Base-by-base conservation (phyloP, 2,329 filamentous ascomycete genomes). In the Colletotrichum australisinense region DNA sequence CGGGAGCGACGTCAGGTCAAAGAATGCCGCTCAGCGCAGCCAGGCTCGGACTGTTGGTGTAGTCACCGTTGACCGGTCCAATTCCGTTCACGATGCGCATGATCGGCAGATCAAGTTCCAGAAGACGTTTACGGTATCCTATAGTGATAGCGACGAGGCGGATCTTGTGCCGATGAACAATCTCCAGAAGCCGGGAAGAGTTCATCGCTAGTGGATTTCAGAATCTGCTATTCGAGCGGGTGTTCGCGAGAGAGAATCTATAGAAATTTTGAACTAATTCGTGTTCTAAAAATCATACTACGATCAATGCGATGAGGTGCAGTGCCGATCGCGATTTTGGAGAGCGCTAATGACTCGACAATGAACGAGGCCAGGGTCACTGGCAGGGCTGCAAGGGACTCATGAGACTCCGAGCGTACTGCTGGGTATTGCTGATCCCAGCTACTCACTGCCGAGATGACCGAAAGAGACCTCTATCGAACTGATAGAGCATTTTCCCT, bases 71-170 rank as follows among this genome's bases (percentile, higher is more conserved):
- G 60, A 73, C 46, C 53, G 59, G 16, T 56, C 35, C 5, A 63
- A 53, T 5, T 56, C 64, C 3, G 65, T 69, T 6, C 46, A 52
- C 4, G 65, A 67, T 12, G 35, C 28, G 8, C 64, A 64, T 6
- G 65, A 65, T 12, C 55, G 64, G 11, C 55, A 72, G 2, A 84
- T 84, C 46, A 77, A 76, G 1, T 81, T 78, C 46, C 76, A 83
- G 11, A 82, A 79, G 49, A 79, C 80, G 1, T 84, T 83, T 30
- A 75, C 78, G 1, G 81, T 84, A 0, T 80, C 83, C 38, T 84
- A 79, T 42, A 80, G 72, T 26, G 67, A 72, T 11, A 71, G 69
- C 4, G 81, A 83, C 56, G 81, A 83, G 63, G 75, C 77, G 1
- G 77, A 78, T 14, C 66, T 83, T n/a, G 80, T 83, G 1, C 67